These are phyloP conservation scores for Globisporangium radiosum DNA, from an alignment of 352 stramenopile genomes.

Conservation along the genomic window DNA sequence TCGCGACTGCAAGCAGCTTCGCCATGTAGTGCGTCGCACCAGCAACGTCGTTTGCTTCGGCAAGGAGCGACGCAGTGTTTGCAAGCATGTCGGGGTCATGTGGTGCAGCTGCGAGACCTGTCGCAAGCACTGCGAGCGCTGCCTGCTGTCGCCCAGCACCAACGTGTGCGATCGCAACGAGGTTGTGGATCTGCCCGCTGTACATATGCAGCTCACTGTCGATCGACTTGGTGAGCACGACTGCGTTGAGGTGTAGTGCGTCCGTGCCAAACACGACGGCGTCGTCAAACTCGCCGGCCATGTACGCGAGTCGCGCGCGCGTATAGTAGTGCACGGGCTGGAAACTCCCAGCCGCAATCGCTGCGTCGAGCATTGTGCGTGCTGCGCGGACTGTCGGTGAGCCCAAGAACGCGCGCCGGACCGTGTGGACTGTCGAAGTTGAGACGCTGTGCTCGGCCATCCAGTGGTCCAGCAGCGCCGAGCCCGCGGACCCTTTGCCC, in stretches of 20 bases:
- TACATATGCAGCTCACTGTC: conserved; percentile 35
- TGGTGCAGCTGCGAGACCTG: conserved; percentile 28
- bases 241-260: conserved; percentile 23
- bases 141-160: conserved; percentile 19
- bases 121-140: conserved; percentile 25
- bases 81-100: conserved; percentile 35
- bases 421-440: conserved; percentile 5
- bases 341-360: conserved; percentile 19
- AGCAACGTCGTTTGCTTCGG: conserved; percentile 13
- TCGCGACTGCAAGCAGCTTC: conserved; percentile 15
- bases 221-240: conserved; percentile 24
- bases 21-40: conserved; percentile 20
- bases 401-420: conserved; percentile 17
- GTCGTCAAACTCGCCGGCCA: conserved; percentile 24
- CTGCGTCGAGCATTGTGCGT: conserved; percentile 21
- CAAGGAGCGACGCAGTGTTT: conserved; percentile 37
- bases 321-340: conserved; percentile 38
- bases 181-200: conserved; percentile 34
- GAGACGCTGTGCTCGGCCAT: conserved; percentile 11
- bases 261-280: conserved; percentile 18
- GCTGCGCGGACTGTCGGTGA: conserved; percentile 27
- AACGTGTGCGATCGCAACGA: conserved; percentile 29
- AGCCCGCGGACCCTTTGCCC: conserved; percentile 33
- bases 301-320: conserved; percentile 28
- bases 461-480: conserved; percentile 29